A percentile compares a stretch with the other conserved stretches of the same genome.
phyloP scores from a whole-genome alignment of 805 yeast species.

The Starmerella bombi region DNA sequence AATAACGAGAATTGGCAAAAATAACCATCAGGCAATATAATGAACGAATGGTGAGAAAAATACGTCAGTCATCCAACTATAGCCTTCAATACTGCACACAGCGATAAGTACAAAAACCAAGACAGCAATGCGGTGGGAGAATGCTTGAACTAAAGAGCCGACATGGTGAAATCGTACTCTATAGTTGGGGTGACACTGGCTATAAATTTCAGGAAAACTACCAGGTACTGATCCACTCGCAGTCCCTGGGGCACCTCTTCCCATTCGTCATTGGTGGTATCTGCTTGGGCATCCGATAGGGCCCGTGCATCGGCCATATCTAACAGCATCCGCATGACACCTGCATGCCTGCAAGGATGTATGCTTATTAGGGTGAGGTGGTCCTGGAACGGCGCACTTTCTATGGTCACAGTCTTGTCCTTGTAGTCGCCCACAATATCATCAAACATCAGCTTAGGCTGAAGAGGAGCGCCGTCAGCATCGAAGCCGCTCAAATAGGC shows the following conservation, averaged over 20 bases:
- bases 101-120: background rate
- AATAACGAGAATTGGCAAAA: too few species aligned
- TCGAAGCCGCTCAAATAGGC: constrained; percentile 81
- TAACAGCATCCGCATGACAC: constrained; percentile 82
- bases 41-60: too few species aligned
- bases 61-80: too few species aligned
- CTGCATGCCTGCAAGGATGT: constrained; percentile 92
- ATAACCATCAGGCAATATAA: too few species aligned
- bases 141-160: constrained; percentile 38
- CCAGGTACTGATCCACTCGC: constrained; percentile 80
- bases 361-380: constrained; percentile 70
- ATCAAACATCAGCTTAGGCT: constrained; percentile 86
- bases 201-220: constrained; percentile 82
- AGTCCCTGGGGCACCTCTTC: constrained; percentile 44
- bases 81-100: background rate
- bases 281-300: constrained; percentile 13
- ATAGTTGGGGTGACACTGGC: constrained; percentile 97
- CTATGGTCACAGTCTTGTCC: constrained; percentile 93
- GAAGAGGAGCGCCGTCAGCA: constrained; percentile 68
- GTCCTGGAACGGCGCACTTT: constrained; percentile 70
- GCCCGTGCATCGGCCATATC: constrained; percentile 43
- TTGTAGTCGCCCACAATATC: constrained; percentile 86
- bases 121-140: background rate
- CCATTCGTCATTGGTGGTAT: constrained; percentile 38
- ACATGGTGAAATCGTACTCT: constrained; percentile 97